A percentile compares a stretch with the other conserved stretches of the same genome.
These are phyloP conservation scores for Collybia mongolica DNA, from an alignment of 768 basidiomycete species.

Conservation along the genomic window DNA sequence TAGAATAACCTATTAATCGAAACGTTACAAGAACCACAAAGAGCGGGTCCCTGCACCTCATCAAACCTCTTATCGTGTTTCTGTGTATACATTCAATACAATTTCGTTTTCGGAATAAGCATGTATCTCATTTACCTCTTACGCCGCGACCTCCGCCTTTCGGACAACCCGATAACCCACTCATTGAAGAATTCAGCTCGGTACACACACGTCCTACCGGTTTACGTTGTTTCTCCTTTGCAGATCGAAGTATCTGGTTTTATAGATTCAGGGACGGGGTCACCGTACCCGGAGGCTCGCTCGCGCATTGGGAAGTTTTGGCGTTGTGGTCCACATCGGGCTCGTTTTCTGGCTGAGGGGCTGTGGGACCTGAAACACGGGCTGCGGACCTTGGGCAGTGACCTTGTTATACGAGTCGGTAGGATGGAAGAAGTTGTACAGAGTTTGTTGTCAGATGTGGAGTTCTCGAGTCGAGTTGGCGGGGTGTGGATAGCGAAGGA, in stretches of 20 bases:
- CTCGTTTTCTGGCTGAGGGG: neutral
- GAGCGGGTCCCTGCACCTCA: no score
- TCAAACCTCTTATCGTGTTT: no score
- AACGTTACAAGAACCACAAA: no score
- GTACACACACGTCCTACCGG: conserved; percentile 1
- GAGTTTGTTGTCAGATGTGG: neutral
- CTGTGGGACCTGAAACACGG: neutral
- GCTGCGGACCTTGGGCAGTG: neutral
- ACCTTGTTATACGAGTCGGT: neutral
- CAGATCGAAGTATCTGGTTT: conserved; percentile 4
- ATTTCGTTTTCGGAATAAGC: no score
- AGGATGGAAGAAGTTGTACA: neutral
- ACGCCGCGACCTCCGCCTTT: conserved; percentile 1
- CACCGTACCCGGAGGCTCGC: neutral
- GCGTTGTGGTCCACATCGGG: neutral
- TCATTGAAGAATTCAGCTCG: neutral
- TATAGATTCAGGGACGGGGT: neutral
- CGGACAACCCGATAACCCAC: conserved; percentile 2
- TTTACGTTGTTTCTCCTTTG: conserved; percentile 3
- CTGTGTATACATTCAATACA: no score
- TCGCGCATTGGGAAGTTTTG: neutral
- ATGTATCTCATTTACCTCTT: conserved; percentile 7
- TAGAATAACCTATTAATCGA: no score
- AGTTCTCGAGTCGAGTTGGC: neutral
- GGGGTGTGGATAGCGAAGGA: neutral